Evolutionary conservation across 1,139 yeast genomes (phyloP), one percentile per base, ranked within the genome.

Genomic region (Casaregolazyma lundiana): DNA sequence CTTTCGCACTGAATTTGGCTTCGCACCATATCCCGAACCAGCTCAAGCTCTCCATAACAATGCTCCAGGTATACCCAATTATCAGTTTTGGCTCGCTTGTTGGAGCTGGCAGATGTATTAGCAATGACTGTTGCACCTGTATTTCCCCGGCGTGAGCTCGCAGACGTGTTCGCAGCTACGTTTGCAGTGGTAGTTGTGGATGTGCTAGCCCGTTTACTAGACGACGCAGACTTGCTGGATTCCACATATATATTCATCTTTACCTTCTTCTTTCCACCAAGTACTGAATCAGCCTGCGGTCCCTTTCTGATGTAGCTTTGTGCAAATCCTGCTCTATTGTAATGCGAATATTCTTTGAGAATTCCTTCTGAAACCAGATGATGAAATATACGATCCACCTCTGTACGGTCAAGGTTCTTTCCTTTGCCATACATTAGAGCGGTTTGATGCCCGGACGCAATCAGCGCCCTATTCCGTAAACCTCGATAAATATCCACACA

Each of bases 401-500:
- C 89, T 2, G 81, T 76, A 53, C 80, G 81, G 26, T 78, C 77
- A 56, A 83, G 60, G 6, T 67, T 69, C 56, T 74, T 78, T 1
- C 96, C 96, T 22, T 68, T 68, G 0, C 96, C 96, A 62, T 85
- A 92, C 43, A 69, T 76, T 18, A 75, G 75, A 40, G 75, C 71
- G 16, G 60, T 61, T 57, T 83, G 80, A 60, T 84, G 88, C 0
- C 90, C 87, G 47, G 77, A 69, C 36, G 72, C 73, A 6, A 75
- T 69, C 47, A 89, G 77, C 57, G 82, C 84, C 37, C 76, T 74
- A 54, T 72, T 70, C 53, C 75, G 80, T 0, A 89, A 77, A 0
- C 98, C 98, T 55, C 84, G 78, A 62, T 82, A 83, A 3, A 88
- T 76, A 63, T 89, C 96, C 53, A 87, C 90, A 61, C 94, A 84